phyloP scores from a whole-genome alignment of 2,329 filamentous ascomycete species.

The Calonectria naviculata region DNA sequence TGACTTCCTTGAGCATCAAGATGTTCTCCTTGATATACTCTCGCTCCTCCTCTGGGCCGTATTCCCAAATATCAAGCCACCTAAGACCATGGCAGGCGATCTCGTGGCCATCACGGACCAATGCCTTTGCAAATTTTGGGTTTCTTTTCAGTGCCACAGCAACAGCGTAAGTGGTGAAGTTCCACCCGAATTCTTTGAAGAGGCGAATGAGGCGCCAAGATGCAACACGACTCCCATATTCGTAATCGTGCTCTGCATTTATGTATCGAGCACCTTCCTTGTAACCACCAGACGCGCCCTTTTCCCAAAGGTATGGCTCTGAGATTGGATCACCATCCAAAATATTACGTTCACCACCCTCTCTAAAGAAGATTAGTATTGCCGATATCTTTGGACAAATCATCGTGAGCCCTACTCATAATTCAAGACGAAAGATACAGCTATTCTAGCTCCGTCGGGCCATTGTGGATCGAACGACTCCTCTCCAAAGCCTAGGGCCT shows the following conservation, averaged over 20 bases:
- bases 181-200: conserved; percentile 54
- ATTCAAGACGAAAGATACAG: background rate
- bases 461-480: background rate
- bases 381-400: background rate
- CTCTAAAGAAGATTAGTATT: background rate
- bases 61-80: conserved; percentile 56
- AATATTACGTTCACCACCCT: background rate
- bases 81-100: conserved; percentile 53
- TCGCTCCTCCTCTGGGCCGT: conserved; percentile 49
- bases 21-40: conserved; percentile 50
- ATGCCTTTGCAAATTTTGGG: conserved; percentile 51
- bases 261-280: conserved; percentile 5
- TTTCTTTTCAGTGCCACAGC: conserved; percentile 53
- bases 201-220: conserved; percentile 53
- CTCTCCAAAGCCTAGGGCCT: background rate
- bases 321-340: background rate
- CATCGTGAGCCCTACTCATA: background rate
- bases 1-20: background rate
- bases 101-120: conserved; percentile 53
- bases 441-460: background rate
- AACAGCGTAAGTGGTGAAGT: conserved; percentile 55
- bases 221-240: conserved; percentile 19
- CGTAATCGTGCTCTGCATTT: conserved; percentile 6
- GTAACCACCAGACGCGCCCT: background rate
- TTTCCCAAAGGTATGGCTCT: conserved; percentile 6